Conservation (phyloP, 1,284 basidiomycete genomes). For the Pyrrhoderma noxium region DNA sequence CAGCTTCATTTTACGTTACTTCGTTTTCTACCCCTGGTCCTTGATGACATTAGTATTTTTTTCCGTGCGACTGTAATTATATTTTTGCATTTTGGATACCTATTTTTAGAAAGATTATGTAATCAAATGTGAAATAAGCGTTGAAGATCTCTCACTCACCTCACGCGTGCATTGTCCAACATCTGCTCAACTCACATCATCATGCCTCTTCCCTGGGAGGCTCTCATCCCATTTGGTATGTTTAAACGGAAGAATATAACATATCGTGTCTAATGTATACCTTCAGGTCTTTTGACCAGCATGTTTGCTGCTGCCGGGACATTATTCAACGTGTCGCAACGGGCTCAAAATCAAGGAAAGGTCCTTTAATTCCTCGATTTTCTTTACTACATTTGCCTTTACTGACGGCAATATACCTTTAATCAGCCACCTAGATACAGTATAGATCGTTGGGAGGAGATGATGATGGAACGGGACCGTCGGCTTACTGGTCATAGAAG, state of each 20-base stretch:
- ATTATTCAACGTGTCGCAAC: conserved; percentile 68
- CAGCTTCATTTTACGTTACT: too few species aligned
- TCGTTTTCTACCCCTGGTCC: too few species aligned
- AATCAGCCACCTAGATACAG: conserved; percentile 77
- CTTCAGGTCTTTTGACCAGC: conserved; percentile 70
- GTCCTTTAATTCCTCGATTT: too few species aligned
- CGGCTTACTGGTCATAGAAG: conserved; percentile 82
- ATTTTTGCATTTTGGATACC: too few species aligned
- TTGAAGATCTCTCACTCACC: too few species aligned
- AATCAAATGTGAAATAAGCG: too few species aligned
- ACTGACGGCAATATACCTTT: neutral
- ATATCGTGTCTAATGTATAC: neutral
- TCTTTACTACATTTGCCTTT: neutral
- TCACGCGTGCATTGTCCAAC: neutral
- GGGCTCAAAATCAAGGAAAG: conserved; percentile 84
- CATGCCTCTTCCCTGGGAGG: conserved; percentile 95
- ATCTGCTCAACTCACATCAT: neutral
- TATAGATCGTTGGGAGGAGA: conserved; percentile 84
- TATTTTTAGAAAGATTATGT: too few species aligned
- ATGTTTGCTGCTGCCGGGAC: conserved; percentile 90
- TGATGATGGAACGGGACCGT: conserved; percentile 91
- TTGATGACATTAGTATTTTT: too few species aligned
- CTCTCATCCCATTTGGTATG: conserved; percentile 86
- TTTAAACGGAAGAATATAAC: conserved; percentile 15
- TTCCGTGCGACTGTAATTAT: too few species aligned